Evolutionary conservation across 2,329 filamentous ascomycete genomes (phyloP), one percentile per base, ranked within the genome.

Genomic region (Fusarium abutilonis): DNA sequence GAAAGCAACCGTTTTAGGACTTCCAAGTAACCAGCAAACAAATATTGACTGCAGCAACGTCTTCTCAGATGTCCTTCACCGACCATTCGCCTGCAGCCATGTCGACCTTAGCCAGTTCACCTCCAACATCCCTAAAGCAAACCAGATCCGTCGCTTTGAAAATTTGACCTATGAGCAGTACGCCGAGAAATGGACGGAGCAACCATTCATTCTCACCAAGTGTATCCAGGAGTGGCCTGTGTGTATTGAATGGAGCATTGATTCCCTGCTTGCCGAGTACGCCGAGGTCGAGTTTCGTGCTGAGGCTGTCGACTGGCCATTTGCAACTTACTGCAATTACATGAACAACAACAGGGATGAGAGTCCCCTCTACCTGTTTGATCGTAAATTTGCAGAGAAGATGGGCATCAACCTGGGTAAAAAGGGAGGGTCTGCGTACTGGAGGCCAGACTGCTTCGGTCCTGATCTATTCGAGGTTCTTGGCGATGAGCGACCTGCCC

Each of bases 281-380:
- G 80, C 82, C 1, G 77, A 88, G 45, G 83, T 89, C 3, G 82
- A 85, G 46, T 97, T 98, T 76, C 87, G 92, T 36, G 94, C 94
- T 9, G 95, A 98, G 80, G 90, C 93, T 1, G 93, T 98, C 6
- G 92, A 97, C 77, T 98, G 94, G 94, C 86, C 88, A 0, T 84
- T 97, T 61, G 80, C 82, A n/a, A 90, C 86, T 0, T 98, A 98
- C 74, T 80, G 88, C 61, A 80, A 86, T 40, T 99, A 98, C 76
- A 92, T 97, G 89, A 79, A 82, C 38, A 83, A 90, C 72, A 94
- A 86, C 72, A 78, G 78, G 15, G 94, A 98, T 65, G 95, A 98
- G 77, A 94, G 90, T 60, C 94, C 94, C 0, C 77, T 98, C 2
- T 98, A 98, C 73, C 84, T 98, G 29, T 98, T 98, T 74, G 95